Base-by-base conservation (phyloP, 768 basidiomycete species). In the Auricularia heimuer region DNA sequence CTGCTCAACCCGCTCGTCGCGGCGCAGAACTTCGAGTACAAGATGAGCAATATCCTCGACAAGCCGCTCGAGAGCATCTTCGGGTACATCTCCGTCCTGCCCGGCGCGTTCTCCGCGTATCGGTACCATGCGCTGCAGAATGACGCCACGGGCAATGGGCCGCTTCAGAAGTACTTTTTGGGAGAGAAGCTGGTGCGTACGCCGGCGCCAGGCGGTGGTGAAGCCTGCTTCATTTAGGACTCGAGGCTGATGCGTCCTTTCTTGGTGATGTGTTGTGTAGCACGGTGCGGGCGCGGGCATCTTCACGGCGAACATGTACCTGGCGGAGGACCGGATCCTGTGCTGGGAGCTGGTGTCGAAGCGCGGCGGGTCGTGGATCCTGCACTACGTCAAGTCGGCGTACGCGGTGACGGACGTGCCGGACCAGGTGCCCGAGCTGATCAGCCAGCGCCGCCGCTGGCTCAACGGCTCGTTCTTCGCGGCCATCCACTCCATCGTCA, bases 341-440 rank as follows among this genome's bases (percentile, higher is more conserved):
- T 98, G 95, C 74, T 98, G 94, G 94, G 95, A 98, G 74, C 83
- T 98, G 29, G 95, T 98, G 37, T 90, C 92, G n/a, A 98, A 98
- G 72, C 85, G 94, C 11, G 87, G 88, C 16, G 88, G 85, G 2
- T 80, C 90, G 33, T 98, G 96, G 96, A 85, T 90, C 56, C 76
- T 99, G 73, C 94, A 98, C 78, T 99, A 95, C 71, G 95, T 97
- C 76, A 95, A 97, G 72, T 92, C 89, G 0, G 94, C 95, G 2
- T 93, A 92, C 69, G 94, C 88, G 2, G 83, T 92, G 24, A 95
- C 93, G 1, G 94, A 98, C 74, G 94, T 97, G 1, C 95, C 95
- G 0, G 94, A 97, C 71, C 87, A 92, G 71, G 86, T 96, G 18
- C 92, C 96, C 0, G 96, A 98, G 73, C 77, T 98, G 67, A 93